Evolutionary conservation across 139 green algal species (phyloP).

Genomic region (Desmodesmus armatus): DNA sequence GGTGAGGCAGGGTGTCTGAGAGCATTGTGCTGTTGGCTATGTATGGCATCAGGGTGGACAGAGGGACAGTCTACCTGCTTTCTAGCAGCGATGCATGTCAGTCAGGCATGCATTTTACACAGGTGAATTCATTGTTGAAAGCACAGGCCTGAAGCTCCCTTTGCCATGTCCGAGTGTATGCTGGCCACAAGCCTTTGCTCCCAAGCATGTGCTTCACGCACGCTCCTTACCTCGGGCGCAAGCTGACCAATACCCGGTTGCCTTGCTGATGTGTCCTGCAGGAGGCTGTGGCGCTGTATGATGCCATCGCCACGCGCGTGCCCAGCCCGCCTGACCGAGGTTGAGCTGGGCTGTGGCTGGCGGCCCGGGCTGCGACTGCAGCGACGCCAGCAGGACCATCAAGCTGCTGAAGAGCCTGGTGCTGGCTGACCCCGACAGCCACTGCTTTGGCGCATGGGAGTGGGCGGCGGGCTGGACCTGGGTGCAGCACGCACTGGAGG

Average conservation of each 20-base stretch:
- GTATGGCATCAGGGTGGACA: too few relatives aligned
- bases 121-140: too few relatives aligned
- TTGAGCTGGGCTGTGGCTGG: constrained; percentile 49
- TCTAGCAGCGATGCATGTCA: not conserved
- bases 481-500: constrained; percentile 47
- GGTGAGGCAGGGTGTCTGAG: not conserved
- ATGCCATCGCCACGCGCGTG: constrained; percentile 25
- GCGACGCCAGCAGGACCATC: constrained; percentile 21
- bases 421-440: not conserved
- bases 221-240: too few relatives aligned
- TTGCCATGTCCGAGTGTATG: too few relatives aligned
- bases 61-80: not conserved
- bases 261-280: not conserved
- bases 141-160: too few relatives aligned
- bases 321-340: constrained; percentile 32
- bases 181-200: too few relatives aligned
- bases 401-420: constrained; percentile 44
- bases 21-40: too few relatives aligned
- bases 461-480: constrained; percentile 39
- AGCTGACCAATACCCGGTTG: too few relatives aligned
- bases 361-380: constrained; percentile 38
- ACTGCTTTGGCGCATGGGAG: constrained; percentile 29
- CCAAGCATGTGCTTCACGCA: too few relatives aligned
- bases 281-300: constrained; percentile 37
- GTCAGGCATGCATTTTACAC: too few relatives aligned